Conservation (phyloP, 164 flowering plant species). For the Euptelea pleiosperma region DNA sequence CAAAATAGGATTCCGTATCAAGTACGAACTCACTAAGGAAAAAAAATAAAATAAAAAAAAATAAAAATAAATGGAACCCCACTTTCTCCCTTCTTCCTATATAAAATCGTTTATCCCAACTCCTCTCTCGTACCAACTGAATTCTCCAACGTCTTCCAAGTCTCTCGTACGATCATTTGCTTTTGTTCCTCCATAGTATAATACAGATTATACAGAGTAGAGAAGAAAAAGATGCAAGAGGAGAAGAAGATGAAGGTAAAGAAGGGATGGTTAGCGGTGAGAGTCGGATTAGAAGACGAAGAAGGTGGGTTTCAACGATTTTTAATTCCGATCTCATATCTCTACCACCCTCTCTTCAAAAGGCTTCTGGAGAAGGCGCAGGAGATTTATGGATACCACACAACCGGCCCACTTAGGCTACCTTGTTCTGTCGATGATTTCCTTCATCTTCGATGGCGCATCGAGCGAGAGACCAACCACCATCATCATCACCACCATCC, state of each 20-base stretch:
- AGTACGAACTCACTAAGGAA: conserved; percentile 12
- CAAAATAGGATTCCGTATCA: conserved; percentile 16
- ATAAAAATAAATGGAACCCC: not conserved
- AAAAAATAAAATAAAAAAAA: not conserved
- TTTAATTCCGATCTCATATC: conserved; percentile 55
- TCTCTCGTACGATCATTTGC: not conserved
- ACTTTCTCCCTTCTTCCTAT: conserved; percentile 1
- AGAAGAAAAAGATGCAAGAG: conserved; percentile 16
- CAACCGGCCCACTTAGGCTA: conserved; percentile 46
- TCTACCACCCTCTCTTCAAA: conserved; percentile 52
- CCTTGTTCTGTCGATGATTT: conserved; percentile 68
- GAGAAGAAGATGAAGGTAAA: conserved; percentile 43
- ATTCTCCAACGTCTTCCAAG: no score
- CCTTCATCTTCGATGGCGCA: conserved; percentile 49
- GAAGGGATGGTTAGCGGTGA: conserved; percentile 47
- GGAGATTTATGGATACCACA: conserved; percentile 55
- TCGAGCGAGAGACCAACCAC: conserved; percentile 33
- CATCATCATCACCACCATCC: conserved; percentile 28
- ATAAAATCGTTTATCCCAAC: conserved; percentile 1
- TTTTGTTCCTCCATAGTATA: no score
- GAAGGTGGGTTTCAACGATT: conserved; percentile 44
- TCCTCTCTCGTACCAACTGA: no score
- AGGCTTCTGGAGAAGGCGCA: conserved; percentile 49
- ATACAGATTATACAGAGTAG: no score
- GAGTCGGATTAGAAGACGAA: conserved; percentile 41